These are phyloP conservation scores for Syzygium aqueum DNA, from an alignment of 345 rosid genomes.

Conservation along the genomic window DNA sequence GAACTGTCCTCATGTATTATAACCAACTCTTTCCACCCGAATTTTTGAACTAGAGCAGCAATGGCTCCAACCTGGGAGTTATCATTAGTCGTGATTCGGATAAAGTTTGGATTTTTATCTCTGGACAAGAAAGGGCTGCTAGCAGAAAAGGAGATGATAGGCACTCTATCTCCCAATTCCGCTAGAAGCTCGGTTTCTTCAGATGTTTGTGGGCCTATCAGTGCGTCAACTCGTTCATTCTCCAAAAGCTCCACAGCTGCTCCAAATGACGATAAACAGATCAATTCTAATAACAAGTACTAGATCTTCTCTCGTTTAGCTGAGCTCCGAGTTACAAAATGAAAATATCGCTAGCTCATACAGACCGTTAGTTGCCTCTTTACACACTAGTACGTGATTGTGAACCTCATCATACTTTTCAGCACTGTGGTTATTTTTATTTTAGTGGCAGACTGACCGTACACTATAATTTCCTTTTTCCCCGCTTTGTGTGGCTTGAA, in stretches of 20 bases:
- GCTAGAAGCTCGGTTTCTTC: no score
- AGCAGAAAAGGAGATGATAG: no score
- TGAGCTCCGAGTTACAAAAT: neutral
- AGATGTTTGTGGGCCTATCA: no score
- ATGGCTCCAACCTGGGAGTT: conserved; percentile 8
- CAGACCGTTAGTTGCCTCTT: neutral
- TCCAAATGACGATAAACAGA: neutral
- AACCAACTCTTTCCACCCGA: conserved; percentile 12
- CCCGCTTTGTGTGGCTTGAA: no score
- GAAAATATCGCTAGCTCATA: neutral
- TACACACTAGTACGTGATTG: neutral
- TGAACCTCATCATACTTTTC: neutral
- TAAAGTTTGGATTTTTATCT: conserved; percentile 1
- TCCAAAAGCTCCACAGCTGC: neutral
- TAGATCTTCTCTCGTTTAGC: neutral
- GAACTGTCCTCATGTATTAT: conserved; percentile 10
- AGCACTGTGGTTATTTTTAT: neutral
- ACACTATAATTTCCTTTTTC: neutral
- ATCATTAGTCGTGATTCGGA: conserved; percentile 8
- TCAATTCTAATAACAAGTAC: neutral
- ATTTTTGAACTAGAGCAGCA: conserved; percentile 7
- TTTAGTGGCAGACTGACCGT: neutral
- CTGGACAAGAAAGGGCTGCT: no score
- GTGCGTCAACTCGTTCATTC: no score
- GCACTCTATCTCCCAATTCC: no score